Evolutionary conservation across 106 monocot genomes (phyloP), one percentile per base, ranked within the genome.

Genomic region (Dioscorea zingiberensis): DNA sequence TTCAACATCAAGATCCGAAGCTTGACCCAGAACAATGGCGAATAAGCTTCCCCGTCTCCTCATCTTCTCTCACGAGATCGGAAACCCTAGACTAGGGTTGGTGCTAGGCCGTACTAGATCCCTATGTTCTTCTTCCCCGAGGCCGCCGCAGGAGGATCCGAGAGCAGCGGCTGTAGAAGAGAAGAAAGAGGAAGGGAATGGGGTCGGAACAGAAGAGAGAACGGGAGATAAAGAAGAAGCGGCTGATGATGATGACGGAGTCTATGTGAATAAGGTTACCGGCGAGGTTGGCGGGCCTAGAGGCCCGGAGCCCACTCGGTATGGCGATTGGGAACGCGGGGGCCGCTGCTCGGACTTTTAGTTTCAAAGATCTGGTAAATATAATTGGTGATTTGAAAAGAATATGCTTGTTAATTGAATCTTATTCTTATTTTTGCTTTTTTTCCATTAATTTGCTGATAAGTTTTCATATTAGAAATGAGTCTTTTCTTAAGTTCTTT

Each of bases 281-380:
- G 81, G 84, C 3, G 94, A 94, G 80, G 63, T 94, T 15, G 84
- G 82, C 8, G 90, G 94, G 55, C 94, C 94, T 21, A 79, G 59
- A 24, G 94, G 94, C 8, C 94, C 84, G 4, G 90, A 94, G 77
- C 94, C 90, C 11, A 90, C 90, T 15, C 67, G 90, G 25, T 87
- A 78, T 38, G 94, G 90, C 29, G 94, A 94, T 63, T 94, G 90
- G 90, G 94, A 90, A 68, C 74, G 69, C 13, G 65, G 71, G 21
- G 90, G 94, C 16, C 81, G 94, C 21, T 94, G 90, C 69, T 94
- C 77, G 0, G 94, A 94, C 65, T 94, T 94, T 62, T 94, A 75
- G 83, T 63, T 61, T 26, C 4, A 38, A 38, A 38, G 38, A 38
- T 38, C 38, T 8, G 38, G 38, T 38, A 6, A 38, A 38, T 10